Evolutionary conservation across 768 basidiomycete species (phyloP), one percentile per base, ranked within the genome.

Genomic region (Flagelloscypha sp.): DNA sequence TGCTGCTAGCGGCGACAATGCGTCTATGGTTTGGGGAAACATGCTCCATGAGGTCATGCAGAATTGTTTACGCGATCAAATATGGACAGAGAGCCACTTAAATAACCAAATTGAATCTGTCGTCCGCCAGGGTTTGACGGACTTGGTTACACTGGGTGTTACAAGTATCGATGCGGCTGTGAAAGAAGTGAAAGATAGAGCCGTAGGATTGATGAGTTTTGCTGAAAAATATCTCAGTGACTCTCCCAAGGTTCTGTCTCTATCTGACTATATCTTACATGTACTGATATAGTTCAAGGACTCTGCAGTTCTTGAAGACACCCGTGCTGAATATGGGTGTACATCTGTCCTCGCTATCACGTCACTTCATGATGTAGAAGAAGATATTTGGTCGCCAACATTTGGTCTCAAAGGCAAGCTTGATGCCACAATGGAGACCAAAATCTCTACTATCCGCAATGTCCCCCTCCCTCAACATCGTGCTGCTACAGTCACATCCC

Each of bases 391-490:
- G 84, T 93, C 89, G 1, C 94, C 95, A 0, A 82, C 76, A 2
- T 94, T 87, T 48, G 95, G 95, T 1, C 65, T 99, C 23, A 94
- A 93, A 55, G 95, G 95, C 16, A 98, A 98, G 58, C 63, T 98
- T 15, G 95, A 99, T 47, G 94, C 85, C 2, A 89, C 84, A 2
- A 76, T 97, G 2, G 68, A 85, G 42, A 75, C 76, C 0, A 55
- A 76, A 21, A 68, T 90, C 28, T 56, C 68, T 18, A 63, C 50
- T 40, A 50, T 38, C 27, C 38, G 35, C 47, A 28, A 46, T 20
- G 36, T 39, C 42, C 28, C 33, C 36, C 24, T 40, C 18, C 41
- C 55, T 11, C 53, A 52, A 39, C 33, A 44, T 13, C 49, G 44
- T 23, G 33, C 36, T 12, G 24, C 47, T 4, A 36, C 45, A 35